phyloP scores from a whole-genome alignment of 2,329 filamentous ascomycete genomes.

The Neonectria magnoliae region DNA sequence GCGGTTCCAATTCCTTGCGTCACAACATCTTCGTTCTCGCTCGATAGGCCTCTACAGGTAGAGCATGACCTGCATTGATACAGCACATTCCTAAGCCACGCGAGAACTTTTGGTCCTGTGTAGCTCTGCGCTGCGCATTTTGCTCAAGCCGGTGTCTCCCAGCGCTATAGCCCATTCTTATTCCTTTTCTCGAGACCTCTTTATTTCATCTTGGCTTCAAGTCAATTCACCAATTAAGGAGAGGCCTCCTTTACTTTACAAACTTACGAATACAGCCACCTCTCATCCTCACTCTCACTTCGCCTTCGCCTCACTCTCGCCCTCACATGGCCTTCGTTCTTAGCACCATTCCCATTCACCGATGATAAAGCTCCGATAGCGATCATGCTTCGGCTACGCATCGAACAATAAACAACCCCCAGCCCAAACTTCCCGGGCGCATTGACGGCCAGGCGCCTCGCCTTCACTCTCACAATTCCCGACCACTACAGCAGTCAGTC shows the following conservation, averaged over 20 bases:
- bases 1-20: neutral
- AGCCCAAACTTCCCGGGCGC: conserved; percentile 20
- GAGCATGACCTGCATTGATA: neutral
- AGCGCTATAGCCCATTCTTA: conserved; percentile 1
- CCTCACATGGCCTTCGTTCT: neutral
- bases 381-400: conserved; percentile 37
- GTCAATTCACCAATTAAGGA: neutral
- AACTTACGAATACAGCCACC: neutral
- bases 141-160: conserved; percentile 10
- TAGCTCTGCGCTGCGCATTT: conserved; percentile 13
- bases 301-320: neutral
- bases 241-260: neutral
- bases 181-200: neutral
- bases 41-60: neutral
- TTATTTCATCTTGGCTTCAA: neutral
- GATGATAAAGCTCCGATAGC: conserved; percentile 11
- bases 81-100: conserved; percentile 7
- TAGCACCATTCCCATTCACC: neutral
- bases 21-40: neutral
- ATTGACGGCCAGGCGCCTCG: conserved; percentile 22
- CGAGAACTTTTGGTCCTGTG: conserved; percentile 3
- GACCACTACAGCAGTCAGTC: conserved; percentile 13
- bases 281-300: neutral
- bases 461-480: conserved; percentile 1
- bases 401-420: conserved; percentile 30